Conservation (phyloP, 2,329 filamentous ascomycete species). For the Botrytis cinerea region DNA sequence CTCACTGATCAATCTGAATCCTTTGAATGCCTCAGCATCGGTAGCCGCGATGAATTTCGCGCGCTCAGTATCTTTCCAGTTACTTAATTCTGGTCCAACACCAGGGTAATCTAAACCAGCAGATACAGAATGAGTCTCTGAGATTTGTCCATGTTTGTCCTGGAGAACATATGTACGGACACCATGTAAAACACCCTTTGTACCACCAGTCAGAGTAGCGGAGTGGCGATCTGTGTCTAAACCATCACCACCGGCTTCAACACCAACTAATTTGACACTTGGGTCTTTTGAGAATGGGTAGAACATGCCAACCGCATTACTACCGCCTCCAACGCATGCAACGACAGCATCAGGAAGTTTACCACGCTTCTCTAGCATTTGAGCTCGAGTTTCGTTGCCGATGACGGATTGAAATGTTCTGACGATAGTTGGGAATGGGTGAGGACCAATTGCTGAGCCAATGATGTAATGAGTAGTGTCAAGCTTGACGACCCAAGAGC, state of each 20-base stretch:
- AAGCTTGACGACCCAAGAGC: constrained; percentile 90
- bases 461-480: constrained; percentile 98
- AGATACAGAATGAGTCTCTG: constrained; percentile 93
- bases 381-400: constrained; percentile 88
- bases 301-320: constrained; percentile 97
- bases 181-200: constrained; percentile 91
- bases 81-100: constrained; percentile 87
- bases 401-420: constrained; percentile 98
- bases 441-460: constrained; percentile 93
- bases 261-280: constrained; percentile 84
- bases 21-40: constrained; percentile 84
- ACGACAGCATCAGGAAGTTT: constrained; percentile 95
- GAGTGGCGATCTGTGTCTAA: constrained; percentile 82
- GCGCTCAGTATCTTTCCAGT: constrained; percentile 87
- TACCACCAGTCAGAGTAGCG: constrained; percentile 82
- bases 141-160: constrained; percentile 88
- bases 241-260: constrained; percentile 94
- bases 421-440: constrained; percentile 97
- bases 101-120: constrained; percentile 96
- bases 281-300: constrained; percentile 88
- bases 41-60: constrained; percentile 90
- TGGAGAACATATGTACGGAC: constrained; percentile 96
- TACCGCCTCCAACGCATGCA: constrained; percentile 93
- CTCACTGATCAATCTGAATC: constrained; percentile 82
- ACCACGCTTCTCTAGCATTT: constrained; percentile 81